Evolutionary conservation across 352 stramenopile genomes (phyloP).

Genomic region (Plasmopara muralis): DNA sequence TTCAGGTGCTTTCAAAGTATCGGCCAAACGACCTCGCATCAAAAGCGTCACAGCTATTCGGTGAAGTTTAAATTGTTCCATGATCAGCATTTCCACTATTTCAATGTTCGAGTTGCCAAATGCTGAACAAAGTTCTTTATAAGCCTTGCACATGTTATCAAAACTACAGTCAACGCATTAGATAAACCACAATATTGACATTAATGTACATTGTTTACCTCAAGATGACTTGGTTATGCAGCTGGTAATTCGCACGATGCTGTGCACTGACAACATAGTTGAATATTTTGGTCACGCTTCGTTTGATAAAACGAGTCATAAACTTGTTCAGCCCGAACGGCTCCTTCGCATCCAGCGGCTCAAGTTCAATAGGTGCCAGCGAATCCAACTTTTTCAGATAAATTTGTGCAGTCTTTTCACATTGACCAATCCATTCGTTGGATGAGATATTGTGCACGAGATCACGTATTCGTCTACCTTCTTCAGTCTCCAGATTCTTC

Average conservation of each 20-base stretch:
- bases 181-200: conserved; percentile 4
- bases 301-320: conserved; percentile 35
- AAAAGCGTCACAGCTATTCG: conserved; percentile 35
- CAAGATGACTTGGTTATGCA: conserved; percentile 29
- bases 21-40: conserved; percentile 9
- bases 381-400: conserved; percentile 34
- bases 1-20: conserved; percentile 2
- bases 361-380: conserved; percentile 12
- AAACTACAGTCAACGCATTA: conserved; percentile 28
- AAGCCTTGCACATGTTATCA: conserved; percentile 18
- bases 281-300: conserved; percentile 34
- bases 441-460: conserved; percentile 9
- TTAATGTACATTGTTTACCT: conserved; percentile 24
- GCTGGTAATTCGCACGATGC: conserved; percentile 15
- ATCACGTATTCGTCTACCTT: conserved; percentile 20
- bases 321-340: conserved; percentile 24
- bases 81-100: conserved; percentile 21
- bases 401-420: conserved; percentile 27
- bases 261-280: conserved; percentile 31
- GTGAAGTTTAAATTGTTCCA: conserved; percentile 40
- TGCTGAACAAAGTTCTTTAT: conserved; percentile 18
- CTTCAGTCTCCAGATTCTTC: conserved; percentile 9
- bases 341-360: conserved; percentile 2
- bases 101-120: conserved; percentile 9
- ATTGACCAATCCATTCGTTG: conserved; percentile 15